Evolutionary conservation across 768 basidiomycete species (phyloP).

Genomic region (Xerocomellus dryophilus): DNA sequence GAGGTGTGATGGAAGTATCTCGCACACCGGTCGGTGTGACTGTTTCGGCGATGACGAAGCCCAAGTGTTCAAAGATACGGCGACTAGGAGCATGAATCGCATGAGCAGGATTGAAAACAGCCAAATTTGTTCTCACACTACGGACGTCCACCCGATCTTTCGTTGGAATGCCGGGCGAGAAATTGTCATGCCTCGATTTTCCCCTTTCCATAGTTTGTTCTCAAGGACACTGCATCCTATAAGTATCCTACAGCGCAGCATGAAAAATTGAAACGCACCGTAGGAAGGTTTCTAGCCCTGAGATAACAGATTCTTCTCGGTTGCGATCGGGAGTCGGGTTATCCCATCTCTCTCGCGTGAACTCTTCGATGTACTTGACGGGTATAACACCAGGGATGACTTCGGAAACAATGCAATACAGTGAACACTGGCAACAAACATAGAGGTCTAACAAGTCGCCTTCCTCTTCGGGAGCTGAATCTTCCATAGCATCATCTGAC

Average conservation of each 20-base stretch:
- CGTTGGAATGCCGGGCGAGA: conserved; percentile 51
- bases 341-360: conserved; percentile 55
- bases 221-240: conserved; percentile 56
- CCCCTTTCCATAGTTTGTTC: conserved; percentile 71
- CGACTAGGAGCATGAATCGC: conserved; percentile 28
- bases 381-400: conserved; percentile 75
- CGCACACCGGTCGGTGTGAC: conserved; percentile 24
- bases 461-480: conserved; percentile 34
- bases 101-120: conserved; percentile 10
- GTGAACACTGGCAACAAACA: conserved; percentile 80
- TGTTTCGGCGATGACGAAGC: conserved; percentile 33
- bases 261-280: conserved; percentile 44
- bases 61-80: conserved; percentile 41
- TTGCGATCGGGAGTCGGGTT: conserved; percentile 57
- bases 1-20: conserved; percentile 52
- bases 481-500: conserved; percentile 33
- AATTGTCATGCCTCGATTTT: conserved; percentile 56
- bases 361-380: conserved; percentile 56
- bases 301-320: conserved; percentile 51
- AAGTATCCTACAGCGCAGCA: background rate
- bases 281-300: conserved; percentile 64
- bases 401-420: conserved; percentile 67
- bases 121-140: conserved; percentile 45
- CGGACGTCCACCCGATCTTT: conserved; percentile 65
- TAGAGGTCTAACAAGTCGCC: conserved; percentile 72